phyloP scores from a whole-genome alignment of 306 rosid genomes.

The Datisca glomerata region DNA sequence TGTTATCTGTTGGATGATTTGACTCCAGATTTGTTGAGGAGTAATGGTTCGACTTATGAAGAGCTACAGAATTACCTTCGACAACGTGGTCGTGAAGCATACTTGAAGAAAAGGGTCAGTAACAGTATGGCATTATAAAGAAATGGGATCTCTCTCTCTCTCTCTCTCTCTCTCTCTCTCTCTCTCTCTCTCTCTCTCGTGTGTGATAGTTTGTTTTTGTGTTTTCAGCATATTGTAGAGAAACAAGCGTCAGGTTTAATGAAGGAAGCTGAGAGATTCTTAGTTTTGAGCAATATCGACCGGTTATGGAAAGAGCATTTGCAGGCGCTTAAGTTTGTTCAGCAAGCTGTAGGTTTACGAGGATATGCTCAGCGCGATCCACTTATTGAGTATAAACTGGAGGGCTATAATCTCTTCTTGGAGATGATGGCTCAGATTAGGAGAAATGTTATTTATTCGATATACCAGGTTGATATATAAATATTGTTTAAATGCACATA shows the following conservation, averaged over 20 bases:
- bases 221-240: conserved; percentile 52
- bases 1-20: conserved; percentile 85
- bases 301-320: conserved; percentile 95
- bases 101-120: conserved; percentile 73
- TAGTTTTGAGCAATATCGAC: conserved; percentile 78
- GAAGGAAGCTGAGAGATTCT: conserved; percentile 94
- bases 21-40: conserved; percentile 64
- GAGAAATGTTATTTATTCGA: conserved; percentile 92
- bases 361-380: conserved; percentile 97
- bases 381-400: conserved; percentile 92
- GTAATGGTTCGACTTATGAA: conserved; percentile 48
- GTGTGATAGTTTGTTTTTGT: neutral
- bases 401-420: conserved; percentile 95
- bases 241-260: conserved; percentile 74
- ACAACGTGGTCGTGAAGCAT: conserved; percentile 73
- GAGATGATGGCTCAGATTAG: conserved; percentile 98
- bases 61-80: conserved; percentile 61
- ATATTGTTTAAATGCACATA: neutral
- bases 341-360: conserved; percentile 90
- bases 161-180: neutral
- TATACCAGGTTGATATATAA: conserved; percentile 55
- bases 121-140: neutral
- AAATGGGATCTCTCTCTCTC: neutral
- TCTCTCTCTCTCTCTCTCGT: neutral
- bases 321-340: conserved; percentile 88